Evolutionary conservation across 2,329 filamentous ascomycete genomes (phyloP).

Genomic region (Parastagonospora avenae): DNA sequence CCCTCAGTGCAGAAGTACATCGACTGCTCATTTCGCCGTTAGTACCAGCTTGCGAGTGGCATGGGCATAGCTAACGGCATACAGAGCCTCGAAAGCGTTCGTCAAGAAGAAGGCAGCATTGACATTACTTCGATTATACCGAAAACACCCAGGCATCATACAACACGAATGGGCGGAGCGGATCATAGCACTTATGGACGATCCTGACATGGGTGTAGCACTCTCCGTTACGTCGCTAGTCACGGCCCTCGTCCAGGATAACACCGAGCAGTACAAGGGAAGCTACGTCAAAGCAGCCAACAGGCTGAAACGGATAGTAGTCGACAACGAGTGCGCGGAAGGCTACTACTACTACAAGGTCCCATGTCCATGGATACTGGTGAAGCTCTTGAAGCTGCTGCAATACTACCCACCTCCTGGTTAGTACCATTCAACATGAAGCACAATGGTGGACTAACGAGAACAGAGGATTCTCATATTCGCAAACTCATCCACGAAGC

Average conservation of each 20-base stretch:
- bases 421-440: constrained; percentile 44
- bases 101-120: constrained; percentile 99
- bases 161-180: constrained; percentile 97
- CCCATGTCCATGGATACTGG: constrained; percentile 97
- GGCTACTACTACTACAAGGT: constrained; percentile 99
- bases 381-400: constrained; percentile 87
- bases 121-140: constrained; percentile 89
- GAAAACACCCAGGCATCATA: constrained; percentile 91
- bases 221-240: constrained; percentile 94
- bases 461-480: constrained; percentile 84
- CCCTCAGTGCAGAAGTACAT: constrained; percentile 89
- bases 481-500: constrained; percentile 91
- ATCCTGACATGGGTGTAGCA: constrained; percentile 89
- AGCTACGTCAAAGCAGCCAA: constrained; percentile 93
- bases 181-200: constrained; percentile 99
- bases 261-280: constrained; percentile 91
- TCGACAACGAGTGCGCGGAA: constrained; percentile 84
- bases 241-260: constrained; percentile 92
- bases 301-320: constrained; percentile 83
- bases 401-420: constrained; percentile 96
- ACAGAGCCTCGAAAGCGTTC: constrained; percentile 85
- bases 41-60: constrained; percentile 42
- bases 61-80: constrained; percentile 24
- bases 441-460: constrained; percentile 21
- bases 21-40: constrained; percentile 92